Conservation (phyloP, 352 stramenopile genomes). For the Phytophthora ohioensis region DNA sequence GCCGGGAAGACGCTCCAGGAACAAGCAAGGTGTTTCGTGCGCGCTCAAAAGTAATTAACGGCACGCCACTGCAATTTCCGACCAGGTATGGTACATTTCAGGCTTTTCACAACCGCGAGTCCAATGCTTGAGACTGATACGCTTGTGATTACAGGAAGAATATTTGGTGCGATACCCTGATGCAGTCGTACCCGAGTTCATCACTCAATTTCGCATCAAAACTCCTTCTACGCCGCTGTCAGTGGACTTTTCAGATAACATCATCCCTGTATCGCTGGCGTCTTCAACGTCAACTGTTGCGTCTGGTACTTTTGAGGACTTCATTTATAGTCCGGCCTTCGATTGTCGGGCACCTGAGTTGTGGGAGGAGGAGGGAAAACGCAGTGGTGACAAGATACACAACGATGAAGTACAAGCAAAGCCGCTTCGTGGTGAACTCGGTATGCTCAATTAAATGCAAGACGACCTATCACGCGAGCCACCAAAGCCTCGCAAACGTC, state of each 20-base stretch:
- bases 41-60: conserved; percentile 26
- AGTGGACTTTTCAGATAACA: conserved; percentile 8
- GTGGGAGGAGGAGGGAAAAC: conserved; percentile 39
- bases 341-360: conserved; percentile 29
- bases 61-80: conserved; percentile 44
- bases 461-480: neutral
- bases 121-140: too few species aligned
- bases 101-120: too few species aligned
- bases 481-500: conserved; percentile 5
- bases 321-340: conserved; percentile 36
- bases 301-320: conserved; percentile 32
- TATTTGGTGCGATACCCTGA: conserved; percentile 72
- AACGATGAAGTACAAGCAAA: conserved; percentile 17
- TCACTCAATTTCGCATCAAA: conserved; percentile 56
- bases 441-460: conserved; percentile 22
- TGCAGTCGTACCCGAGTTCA: conserved; percentile 78
- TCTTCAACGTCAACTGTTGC: conserved; percentile 5
- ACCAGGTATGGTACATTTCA: conserved; percentile 35
- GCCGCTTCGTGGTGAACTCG: conserved; percentile 25
- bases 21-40: conserved; percentile 32
- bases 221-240: neutral
- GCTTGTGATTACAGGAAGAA: conserved; percentile 52
- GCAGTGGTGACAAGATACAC: conserved; percentile 10
- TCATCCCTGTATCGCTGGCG: conserved; percentile 17
- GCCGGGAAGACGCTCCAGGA: conserved; percentile 30